phyloP scores from a whole-genome alignment of 129 eudicot genomes.

The Heracleum sosnowskyi region DNA sequence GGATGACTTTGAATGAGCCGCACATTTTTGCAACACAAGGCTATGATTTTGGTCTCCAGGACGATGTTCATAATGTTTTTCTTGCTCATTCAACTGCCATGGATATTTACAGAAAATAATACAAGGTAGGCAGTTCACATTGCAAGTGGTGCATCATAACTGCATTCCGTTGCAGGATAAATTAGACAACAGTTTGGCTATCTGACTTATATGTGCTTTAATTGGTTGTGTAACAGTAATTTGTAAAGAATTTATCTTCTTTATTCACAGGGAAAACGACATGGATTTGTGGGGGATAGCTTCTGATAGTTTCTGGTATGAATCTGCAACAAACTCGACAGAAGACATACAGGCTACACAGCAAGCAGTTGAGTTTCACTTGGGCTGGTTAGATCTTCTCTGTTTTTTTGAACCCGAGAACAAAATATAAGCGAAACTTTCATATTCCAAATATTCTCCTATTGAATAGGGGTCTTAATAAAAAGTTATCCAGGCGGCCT shows the following conservation, averaged over 20 bases:
- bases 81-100: too few species aligned
- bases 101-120: too few species aligned
- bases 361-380: conserved; percentile 62
- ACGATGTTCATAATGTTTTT: too few species aligned
- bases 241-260: background rate
- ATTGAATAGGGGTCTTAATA: too few species aligned
- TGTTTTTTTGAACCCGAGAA: too few species aligned
- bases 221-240: background rate
- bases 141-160: too few species aligned
- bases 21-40: conserved; percentile 63
- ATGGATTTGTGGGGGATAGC: conserved; percentile 62
- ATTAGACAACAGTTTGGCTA: too few species aligned
- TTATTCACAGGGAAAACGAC: conserved; percentile 35
- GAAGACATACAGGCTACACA: conserved; percentile 66
- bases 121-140: too few species aligned
- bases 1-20: conserved; percentile 95
- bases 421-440: too few species aligned
- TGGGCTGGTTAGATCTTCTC: conserved; percentile 41
- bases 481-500: too few species aligned
- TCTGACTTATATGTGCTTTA: background rate
- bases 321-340: conserved; percentile 44
- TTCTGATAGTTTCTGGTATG: conserved; percentile 20
- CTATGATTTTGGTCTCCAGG: conserved; percentile 66
- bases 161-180: too few species aligned
- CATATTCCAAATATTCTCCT: too few species aligned